Base-by-base conservation (phyloP, 2,329 filamentous ascomycete species). In the Coniella lustricola region DNA sequence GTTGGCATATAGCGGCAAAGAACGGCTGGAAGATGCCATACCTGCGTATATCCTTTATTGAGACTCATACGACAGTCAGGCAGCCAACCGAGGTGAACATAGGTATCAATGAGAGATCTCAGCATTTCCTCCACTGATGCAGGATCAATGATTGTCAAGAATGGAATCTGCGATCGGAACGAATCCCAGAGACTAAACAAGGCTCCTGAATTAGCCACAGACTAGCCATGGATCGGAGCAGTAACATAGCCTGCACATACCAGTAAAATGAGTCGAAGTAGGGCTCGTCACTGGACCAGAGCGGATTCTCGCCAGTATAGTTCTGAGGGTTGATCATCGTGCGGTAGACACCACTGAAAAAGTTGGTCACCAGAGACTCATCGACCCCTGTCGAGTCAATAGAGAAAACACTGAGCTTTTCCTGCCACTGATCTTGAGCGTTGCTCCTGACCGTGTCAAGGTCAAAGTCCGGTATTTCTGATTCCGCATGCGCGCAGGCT, bases 251-350 rank as follows among this genome's bases (percentile, higher is more conserved):
- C 7, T n/a, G 8, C 18, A 49, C 68, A 61, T 57, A 77, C 74
- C 83, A 88, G 62, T 89, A 90, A 56, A 84, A 87, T 0, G 81
- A 85, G 61, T 88, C 84, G 58, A 83, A 88, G 57, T 87, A 88
- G 0, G 83, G 84, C 60, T 86, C 82, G 2, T 68, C 69, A 36
- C 76, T 82, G 2, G 75, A 55, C 82, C 84, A 88, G 0, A 81
- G 60, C 2, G 82, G 81, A 48, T 87, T 88, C 60, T 88, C 84
- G 0, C 81, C 81, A 0, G 84, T 87, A 56, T 86, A 87, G 57
- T 87, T 84, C 57, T 87, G 83, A 2, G 84, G 84, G 45, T 78
- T 83, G 52, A 87, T 79, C 75, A 87, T 79, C 3, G 79, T 75
- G n/a, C 84, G 71, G 59, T 88, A 88, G n/a, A 82, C 72, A 3